Evolutionary conservation across 1,284 basidiomycete species (phyloP), one percentile per base, ranked within the genome.

Genomic region (Tilletia indica): DNA sequence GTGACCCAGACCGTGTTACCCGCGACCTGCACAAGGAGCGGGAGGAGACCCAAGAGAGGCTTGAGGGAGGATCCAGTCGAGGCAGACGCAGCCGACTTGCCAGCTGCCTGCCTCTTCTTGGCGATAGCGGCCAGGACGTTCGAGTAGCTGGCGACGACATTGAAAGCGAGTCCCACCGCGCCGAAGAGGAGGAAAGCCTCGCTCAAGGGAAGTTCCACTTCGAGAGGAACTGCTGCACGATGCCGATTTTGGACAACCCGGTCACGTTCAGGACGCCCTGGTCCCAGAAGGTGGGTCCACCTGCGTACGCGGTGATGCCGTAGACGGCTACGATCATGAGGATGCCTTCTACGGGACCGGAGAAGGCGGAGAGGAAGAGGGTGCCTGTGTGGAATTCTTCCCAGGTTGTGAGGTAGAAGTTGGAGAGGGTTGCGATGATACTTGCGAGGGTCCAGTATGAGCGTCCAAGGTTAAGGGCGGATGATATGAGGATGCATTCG

Each of bases 401-500:
- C 96, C 96, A 98, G 3, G 94, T 97, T 0, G 93, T 85, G 16
- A 97, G 87, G 85, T 98, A 98, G 84, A 99, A 99, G 86, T 93
- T 97, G 75, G 92, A 91, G 19, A 97, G 88, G 0, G 93, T 92
- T 0, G 92, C 93, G 11, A 92, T 87, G 83, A 96, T 91, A 0
- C 91, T 91, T 0, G 91, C 89, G 34, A 98, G 72, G n/a, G 94
- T 95, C 95, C 94, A 98, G 92, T 94, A 97, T 0, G 93, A 94
- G 16, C 93, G 88, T 21, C 93, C 93, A 9, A 98, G 87, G 78
- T 96, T 95, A 67, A 97, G 89, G 49, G 71, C 77, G 9, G 74
- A 76, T 21, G 67, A 71, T 67, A 73, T 76, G 9, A 83, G 76
- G 14, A 83, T 58, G 68, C 74, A 77, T 45, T 82, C 82, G 45